phyloP scores from a whole-genome alignment of 257 asterid species.

The Lycium ferocissimum region DNA sequence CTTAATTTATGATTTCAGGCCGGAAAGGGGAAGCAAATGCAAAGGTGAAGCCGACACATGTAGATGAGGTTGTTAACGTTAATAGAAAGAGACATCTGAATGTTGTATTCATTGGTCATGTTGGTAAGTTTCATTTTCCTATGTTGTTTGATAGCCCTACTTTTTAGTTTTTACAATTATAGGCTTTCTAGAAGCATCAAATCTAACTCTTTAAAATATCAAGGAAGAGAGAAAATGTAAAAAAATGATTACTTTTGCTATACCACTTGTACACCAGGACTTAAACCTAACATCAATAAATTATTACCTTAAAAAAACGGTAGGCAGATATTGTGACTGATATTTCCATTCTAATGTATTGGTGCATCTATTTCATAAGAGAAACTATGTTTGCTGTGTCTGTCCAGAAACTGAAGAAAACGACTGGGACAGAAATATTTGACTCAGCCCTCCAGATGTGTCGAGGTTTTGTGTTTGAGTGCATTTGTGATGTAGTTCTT shows the following conservation, averaged over 20 bases:
- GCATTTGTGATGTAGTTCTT: neutral
- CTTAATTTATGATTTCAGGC: neutral
- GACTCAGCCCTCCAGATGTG: slow-evolving; percentile 3
- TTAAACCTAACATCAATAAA: neutral
- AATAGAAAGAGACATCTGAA: slow-evolving; percentile 77
- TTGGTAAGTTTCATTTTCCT: slow-evolving; percentile 56
- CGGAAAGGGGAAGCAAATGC: slow-evolving; percentile 13
- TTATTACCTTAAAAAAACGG: neutral
- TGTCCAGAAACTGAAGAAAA: slow-evolving; percentile 9
- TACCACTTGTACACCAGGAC: neutral
- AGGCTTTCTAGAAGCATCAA: neutral
- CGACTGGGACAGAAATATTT: slow-evolving; percentile 13
- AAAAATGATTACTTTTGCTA: neutral
- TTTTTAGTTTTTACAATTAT: neutral
- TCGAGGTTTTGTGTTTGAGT: slow-evolving; percentile 12
- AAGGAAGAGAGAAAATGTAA: slow-evolving; percentile 16
- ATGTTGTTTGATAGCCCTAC: neutral
- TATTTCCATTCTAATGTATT: neutral
- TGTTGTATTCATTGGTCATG: slow-evolving; percentile 95
- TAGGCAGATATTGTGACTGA: neutral
- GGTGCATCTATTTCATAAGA: neutral
- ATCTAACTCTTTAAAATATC: neutral
- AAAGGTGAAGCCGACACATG: neutral
- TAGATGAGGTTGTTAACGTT: slow-evolving; percentile 38
- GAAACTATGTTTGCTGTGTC: neutral